Evolutionary conservation across 2,329 filamentous ascomycete genomes (phyloP).

Genomic region (Penicillium concentricum): DNA sequence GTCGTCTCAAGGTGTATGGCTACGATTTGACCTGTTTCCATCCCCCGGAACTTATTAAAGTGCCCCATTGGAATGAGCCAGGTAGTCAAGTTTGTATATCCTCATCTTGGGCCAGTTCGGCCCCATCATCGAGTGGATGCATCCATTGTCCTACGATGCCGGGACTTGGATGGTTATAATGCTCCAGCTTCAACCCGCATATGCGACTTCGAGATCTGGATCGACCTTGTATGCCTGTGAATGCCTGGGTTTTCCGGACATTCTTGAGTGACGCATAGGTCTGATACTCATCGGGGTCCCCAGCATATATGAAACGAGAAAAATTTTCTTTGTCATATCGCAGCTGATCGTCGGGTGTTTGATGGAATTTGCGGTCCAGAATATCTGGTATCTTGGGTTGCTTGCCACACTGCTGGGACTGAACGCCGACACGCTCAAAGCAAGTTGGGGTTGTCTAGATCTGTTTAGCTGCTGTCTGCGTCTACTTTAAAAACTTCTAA

Average conservation of each 20-base stretch:
- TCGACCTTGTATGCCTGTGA: neutral
- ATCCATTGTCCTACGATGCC: neutral
- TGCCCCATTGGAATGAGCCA: neutral
- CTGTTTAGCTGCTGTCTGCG: neutral
- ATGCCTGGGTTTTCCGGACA: neutral
- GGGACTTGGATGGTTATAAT: neutral
- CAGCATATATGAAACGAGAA: neutral
- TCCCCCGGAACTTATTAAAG: neutral
- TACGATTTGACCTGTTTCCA: neutral
- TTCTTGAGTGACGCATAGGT: neutral
- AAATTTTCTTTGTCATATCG: neutral
- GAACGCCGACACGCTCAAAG: neutral
- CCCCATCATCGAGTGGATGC: neutral
- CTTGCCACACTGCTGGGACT: neutral
- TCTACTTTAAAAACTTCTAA: neutral
- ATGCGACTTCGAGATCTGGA: neutral
- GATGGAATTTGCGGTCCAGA: neutral
- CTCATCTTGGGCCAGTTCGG: neutral
- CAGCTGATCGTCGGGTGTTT: neutral
- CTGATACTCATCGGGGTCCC: neutral
- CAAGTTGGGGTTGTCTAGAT: neutral
- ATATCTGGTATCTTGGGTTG: neutral
- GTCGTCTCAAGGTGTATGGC: neutral
- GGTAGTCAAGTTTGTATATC: neutral
- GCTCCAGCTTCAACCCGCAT: neutral